Base-by-base conservation (phyloP, 176 grass and related monocot species). In the Zea mays region DNA sequence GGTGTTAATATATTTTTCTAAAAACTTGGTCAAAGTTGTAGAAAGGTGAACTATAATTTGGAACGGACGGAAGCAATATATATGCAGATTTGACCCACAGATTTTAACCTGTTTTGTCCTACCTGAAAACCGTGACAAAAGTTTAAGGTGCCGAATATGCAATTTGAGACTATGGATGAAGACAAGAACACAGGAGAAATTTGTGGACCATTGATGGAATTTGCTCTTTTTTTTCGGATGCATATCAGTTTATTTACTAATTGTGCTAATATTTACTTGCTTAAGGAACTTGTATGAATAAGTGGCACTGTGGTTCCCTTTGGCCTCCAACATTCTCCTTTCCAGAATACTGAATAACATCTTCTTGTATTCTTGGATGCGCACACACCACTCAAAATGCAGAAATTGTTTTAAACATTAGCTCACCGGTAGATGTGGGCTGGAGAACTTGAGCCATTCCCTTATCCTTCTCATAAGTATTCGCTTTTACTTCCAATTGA, bases 361-460 rank as follows among this genome's bases (percentile, higher is more conserved):
- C 2, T 69, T 7, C 45, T 15, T 56, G 43, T 14, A 77, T 19
- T 58, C 62, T 39, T 27, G 13, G 17, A 10, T 65, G 14, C 6
- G 0, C 14, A 62, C 36, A 27, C 17, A 56, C 17, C 52, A 55
- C 43, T 34, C 21, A 49, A 49, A 11, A n/a, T 20, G 41, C 21
- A 46, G 2, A 76, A 48, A 48, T 48, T n/a, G 1, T 64, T 49
- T 64, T 56, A 56, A 48, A 19, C 4, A 16, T 3, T 76, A 49
- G 47, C 43, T n/a, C 41, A 8, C 11, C 5, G 11, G 27, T 71
- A 50, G 40, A 10, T 71, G 62, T 57, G 36, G 46, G 9, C 44
- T 72, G 11, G 8, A 52, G 54, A 75, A 67, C 48, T 67, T 44
- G 27, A 68, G n/a, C 62, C 17, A 75, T 72, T n/a, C 45, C 3